These are phyloP conservation scores for Botrytis byssoidea DNA, from an alignment of 2,329 filamentous ascomycete genomes.

Conservation along the genomic window DNA sequence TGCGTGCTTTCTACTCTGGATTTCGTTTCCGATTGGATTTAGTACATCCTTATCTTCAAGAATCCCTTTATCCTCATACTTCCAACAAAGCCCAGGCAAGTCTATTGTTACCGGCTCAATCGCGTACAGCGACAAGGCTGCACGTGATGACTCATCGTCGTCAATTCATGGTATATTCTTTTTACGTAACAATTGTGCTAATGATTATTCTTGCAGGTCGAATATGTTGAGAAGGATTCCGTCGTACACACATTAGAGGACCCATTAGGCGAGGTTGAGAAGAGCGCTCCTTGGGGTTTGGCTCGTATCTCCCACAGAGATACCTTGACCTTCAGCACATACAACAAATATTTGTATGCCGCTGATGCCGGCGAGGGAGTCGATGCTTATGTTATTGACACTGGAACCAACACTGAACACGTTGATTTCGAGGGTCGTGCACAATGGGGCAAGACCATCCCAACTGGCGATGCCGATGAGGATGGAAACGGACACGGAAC, in stretches of 20 bases:
- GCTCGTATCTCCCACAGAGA: conserved; percentile 96
- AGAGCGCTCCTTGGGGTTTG: conserved; percentile 96
- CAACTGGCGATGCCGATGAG: conserved; percentile 74
- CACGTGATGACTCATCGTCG: conserved; percentile 31
- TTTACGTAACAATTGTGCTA: conserved; percentile 24
- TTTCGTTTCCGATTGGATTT: conserved; percentile 12
- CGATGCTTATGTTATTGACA: conserved; percentile 98
- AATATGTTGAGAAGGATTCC: conserved; percentile 93
- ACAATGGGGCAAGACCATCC: conserved; percentile 96
- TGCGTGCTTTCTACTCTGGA: conserved; percentile 4
- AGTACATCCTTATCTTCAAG: not conserved
- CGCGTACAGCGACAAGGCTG: conserved; percentile 16
- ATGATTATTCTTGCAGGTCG: conserved; percentile 62
- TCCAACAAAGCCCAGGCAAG: not conserved
- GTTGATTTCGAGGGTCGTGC: conserved; percentile 97
- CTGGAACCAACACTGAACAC: conserved; percentile 89
- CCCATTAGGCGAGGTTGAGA: conserved; percentile 67
- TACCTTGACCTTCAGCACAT: conserved; percentile 81
- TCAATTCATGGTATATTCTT: not conserved
- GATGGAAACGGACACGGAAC: conserved; percentile 99
- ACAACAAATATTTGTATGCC: conserved; percentile 97
- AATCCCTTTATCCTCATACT: conserved; percentile 2
- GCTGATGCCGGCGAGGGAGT: conserved; percentile 92
- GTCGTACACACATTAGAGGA: conserved; percentile 77
- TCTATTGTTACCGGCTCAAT: not conserved